phyloP scores from a whole-genome alignment of 2,329 filamentous ascomycete genomes.

The Botrytis tulipae region DNA sequence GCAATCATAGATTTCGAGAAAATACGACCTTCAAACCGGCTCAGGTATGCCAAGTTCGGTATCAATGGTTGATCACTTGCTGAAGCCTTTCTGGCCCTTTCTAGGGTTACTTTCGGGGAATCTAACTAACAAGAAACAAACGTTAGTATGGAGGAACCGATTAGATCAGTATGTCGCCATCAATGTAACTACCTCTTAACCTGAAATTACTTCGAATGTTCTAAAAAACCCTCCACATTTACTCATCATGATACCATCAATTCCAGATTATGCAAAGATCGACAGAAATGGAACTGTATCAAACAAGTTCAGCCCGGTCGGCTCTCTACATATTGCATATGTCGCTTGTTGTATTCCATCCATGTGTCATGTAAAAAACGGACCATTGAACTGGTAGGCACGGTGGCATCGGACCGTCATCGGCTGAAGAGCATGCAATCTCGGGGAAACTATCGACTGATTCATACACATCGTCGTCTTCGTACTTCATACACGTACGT shows the following conservation, averaged over 20 bases:
- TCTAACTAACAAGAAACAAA: background rate
- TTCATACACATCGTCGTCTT: slow-evolving; percentile 14
- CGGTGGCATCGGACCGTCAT: slow-evolving; percentile 16
- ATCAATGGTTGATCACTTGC: background rate
- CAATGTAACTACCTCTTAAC: background rate
- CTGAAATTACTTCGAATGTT: background rate
- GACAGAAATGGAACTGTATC: background rate
- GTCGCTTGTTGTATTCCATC: background rate
- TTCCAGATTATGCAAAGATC: slow-evolving; percentile 16
- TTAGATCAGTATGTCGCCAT: background rate
- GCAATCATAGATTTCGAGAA: background rate
- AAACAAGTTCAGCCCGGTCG: slow-evolving; percentile 14
- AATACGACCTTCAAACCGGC: slow-evolving; percentile 4
- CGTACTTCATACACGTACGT: slow-evolving; percentile 5
- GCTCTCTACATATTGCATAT: slow-evolving; percentile 11
- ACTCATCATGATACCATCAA: background rate
- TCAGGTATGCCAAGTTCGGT: background rate
- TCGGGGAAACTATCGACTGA: background rate
- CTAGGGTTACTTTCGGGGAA: background rate
- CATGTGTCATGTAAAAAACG: slow-evolving; percentile 3
- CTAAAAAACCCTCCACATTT: background rate
- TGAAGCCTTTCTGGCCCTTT: background rate
- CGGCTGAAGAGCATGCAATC: slow-evolving; percentile 7
- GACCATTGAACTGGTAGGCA: background rate
- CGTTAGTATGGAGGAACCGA: background rate